Base-by-base conservation (phyloP, 2,329 filamentous ascomycete genomes). In the Aureobasidium pullulans region DNA sequence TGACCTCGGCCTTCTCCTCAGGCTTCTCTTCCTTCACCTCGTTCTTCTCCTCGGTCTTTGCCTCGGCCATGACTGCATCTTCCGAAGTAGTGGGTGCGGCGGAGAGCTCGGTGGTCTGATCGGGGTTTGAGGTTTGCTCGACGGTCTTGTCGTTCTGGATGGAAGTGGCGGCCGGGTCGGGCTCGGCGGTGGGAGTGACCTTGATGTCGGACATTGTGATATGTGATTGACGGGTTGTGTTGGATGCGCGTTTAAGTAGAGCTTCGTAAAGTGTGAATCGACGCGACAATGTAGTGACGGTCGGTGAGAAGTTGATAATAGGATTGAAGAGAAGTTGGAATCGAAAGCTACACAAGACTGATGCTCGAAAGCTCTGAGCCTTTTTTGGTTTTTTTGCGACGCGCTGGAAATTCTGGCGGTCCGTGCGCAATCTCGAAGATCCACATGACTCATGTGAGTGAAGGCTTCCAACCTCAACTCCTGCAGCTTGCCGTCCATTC, bases 21-120 rank as follows among this genome's bases (percentile, higher is more conserved):
- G 19, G 29, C 10, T 42, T 19, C 52, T 56, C 52, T 29, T 53
- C 40, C 48, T 60, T 36, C 58, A 56, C 48, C 49, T 60, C 39
- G 36, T 60, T 60, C 44, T 58, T 44, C 54, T 58, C 44, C 23
- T 48, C 48, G 16, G 60, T 61, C 60, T 61, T 58, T 15, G 57
- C 46, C 32, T 61, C 60, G 37, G 60, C 60, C 53, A 36, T 58
- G 29, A 42, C 40, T 23, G 53, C 60, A 53, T 61, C 60, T 9
- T 61, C 60, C 1, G 60, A 61, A 28, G 60, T 61, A 32, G 60
- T 61, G n/a, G 60, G 60, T 28, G 60, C 60, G 31, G 60, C 44
- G 9, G 52, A 49, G 40, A 61, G 43, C 42, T 57, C 60, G 32
- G 53, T 56, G 7, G 60, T 61, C 29, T 44, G 31, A 6, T 61